A percentile compares a stretch with the other conserved stretches of the same genome.
Conservation (phyloP, 306 rosid genomes). For the Gillenia trifoliata region DNA sequence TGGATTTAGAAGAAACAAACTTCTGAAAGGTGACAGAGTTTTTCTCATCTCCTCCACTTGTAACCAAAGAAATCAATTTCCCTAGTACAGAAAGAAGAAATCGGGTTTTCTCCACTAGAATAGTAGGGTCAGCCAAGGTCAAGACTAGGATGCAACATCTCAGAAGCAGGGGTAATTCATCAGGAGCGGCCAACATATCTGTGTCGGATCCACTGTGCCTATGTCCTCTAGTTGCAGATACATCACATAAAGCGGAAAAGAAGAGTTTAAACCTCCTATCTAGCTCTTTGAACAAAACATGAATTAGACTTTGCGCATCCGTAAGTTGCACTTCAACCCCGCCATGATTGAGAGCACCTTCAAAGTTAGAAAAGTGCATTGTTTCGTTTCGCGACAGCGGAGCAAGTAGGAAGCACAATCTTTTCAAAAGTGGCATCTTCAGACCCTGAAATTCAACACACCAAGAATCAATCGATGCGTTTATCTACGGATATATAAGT, state of each 20-base stretch:
- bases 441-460: conserved; percentile 24
- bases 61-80: conserved; percentile 26
- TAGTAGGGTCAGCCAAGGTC: conserved; percentile 34
- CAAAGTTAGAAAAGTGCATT: background rate
- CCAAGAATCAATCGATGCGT: background rate
- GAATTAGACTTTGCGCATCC: conserved; percentile 25
- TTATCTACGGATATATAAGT: background rate
- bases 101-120: conserved; percentile 31
- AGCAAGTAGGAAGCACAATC: conserved; percentile 25
- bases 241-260: conserved; percentile 23
- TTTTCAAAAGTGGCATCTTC: conserved; percentile 26
- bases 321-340: conserved; percentile 17
- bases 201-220: conserved; percentile 15
- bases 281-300: conserved; percentile 48
- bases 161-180: conserved; percentile 44
- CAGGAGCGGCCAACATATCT: conserved; percentile 28
- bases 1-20: conserved; percentile 26
- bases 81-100: conserved; percentile 33
- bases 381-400: conserved; percentile 17
- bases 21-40: conserved; percentile 28
- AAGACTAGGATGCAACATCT: conserved; percentile 53
- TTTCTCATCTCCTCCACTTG: conserved; percentile 19
- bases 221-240: conserved; percentile 1
- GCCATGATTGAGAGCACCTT: background rate
- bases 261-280: conserved; percentile 27